Evolutionary conservation across 2,329 filamentous ascomycete species (phyloP).

Genomic region (Penicillium vulpinum): DNA sequence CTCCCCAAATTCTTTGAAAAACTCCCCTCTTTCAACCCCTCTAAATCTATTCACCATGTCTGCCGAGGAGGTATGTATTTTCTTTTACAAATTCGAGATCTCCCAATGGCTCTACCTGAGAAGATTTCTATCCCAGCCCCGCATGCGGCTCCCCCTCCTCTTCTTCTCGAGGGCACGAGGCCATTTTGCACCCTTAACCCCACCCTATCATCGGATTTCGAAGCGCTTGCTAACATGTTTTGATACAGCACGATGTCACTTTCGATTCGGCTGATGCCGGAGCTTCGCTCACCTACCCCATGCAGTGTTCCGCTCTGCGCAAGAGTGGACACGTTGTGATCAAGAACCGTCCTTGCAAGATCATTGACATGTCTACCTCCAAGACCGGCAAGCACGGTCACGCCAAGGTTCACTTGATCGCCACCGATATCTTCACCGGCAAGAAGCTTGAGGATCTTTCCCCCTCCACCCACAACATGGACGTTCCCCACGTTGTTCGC

Average conservation of each 20-base stretch:
- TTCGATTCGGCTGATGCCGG: slow-evolving; percentile 97
- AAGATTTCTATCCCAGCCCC: slow-evolving; percentile 27
- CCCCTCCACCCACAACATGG: slow-evolving; percentile 84
- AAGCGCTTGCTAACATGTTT: slow-evolving; percentile 17
- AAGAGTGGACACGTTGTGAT: slow-evolving; percentile 99
- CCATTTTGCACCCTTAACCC: slow-evolving; percentile 6
- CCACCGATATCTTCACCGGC: slow-evolving; percentile 97
- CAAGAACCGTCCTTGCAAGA: slow-evolving; percentile 99
- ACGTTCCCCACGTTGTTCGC: slow-evolving; percentile 90
- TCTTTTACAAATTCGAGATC: slow-evolving; percentile 1
- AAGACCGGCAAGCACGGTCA: slow-evolving; percentile 99
- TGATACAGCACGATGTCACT: slow-evolving; percentile 64
- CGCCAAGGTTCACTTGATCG: slow-evolving; percentile 99
- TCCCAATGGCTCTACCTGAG: slow-evolving; percentile 14
- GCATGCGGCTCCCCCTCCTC: slow-evolving; percentile 30
- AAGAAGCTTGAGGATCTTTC: slow-evolving; percentile 99
- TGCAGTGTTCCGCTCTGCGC: slow-evolving; percentile 99
- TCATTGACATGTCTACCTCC: slow-evolving; percentile 99
- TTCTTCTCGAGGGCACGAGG: slow-evolving; percentile 18
- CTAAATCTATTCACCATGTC: slow-evolving; percentile 55
- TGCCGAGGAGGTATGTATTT: slow-evolving; percentile 63
- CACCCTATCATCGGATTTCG: slow-evolving; percentile 11
- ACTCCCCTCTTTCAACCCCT: slow-evolving; percentile 20
- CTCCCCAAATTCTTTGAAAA: slow-evolving; percentile 26
- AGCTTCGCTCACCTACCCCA: slow-evolving; percentile 89